Base-by-base conservation (phyloP, 2,329 filamentous ascomycete genomes). In the Talaromyces pinophilus region DNA sequence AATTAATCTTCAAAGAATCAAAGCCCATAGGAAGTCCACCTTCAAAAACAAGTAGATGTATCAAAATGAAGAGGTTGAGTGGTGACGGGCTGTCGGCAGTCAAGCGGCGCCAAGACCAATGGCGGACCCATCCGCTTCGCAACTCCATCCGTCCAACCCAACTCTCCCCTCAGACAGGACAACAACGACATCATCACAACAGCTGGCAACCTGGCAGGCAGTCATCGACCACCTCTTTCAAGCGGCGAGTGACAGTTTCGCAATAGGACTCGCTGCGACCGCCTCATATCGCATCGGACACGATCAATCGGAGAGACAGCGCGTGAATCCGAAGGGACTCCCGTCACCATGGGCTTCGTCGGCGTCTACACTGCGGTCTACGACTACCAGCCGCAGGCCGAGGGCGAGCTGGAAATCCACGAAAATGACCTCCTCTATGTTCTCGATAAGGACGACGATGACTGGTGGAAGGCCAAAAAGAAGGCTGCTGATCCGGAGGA, bases 391-490 rank as follows among this genome's bases (percentile, higher is more conserved):
- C 92, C 94, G 69, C 92, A 96, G 79, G 89, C 88, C 72, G 90
- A 92, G 74, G 91, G 91, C 70, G 94, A 98, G 85, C 85, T 98
- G 68, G 86, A 89, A 70, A 91, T 98, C 73, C 83, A 82, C 65
- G 93, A 97, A 75, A 93, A 93, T 67, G 94, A 97, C 80, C 78
- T 97, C 69, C 87, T 98, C 67, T 97, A 93, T 79, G 85, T 97
- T 66, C 81, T 96, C 66, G 92, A 96, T 73, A 96, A 96, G 82
- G 77, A 81, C 61, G 88, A 91, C 17, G 90, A 91, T 77, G 88
- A 92, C 76, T 98, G 95, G 95, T 98, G 95, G 95, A 95, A 90
- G 79, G 92, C 91, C 59, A 97, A 96, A 84, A 97, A 96, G 84
- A 92, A 90, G 82, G 92, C 93, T 70, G 87, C 93, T 70, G 87